These are phyloP conservation scores for Westerdykella aurantiaca DNA, from an alignment of 2,329 filamentous ascomycete species.

Conservation along the genomic window DNA sequence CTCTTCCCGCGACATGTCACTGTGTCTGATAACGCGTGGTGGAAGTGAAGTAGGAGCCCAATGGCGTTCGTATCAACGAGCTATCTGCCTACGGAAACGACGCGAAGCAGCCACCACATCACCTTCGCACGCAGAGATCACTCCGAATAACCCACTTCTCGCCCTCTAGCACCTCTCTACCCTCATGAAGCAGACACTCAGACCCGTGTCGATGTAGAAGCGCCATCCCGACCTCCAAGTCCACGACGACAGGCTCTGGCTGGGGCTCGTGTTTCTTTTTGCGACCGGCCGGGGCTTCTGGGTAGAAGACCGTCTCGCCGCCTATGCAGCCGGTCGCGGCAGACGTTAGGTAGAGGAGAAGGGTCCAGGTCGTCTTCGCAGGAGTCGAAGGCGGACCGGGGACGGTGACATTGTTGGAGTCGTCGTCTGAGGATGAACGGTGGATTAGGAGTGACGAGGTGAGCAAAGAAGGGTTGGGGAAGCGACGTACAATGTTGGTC, in stretches of 20 bases:
- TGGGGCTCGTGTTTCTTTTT: slow-evolving; percentile 37
- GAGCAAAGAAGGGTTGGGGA: not conserved
- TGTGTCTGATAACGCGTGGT: too few relatives aligned
- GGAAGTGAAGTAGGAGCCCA: too few relatives aligned
- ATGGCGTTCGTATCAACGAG: too few relatives aligned
- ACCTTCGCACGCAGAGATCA: slow-evolving; percentile 65
- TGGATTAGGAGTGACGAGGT: not conserved
- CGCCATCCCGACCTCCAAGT: slow-evolving; percentile 76
- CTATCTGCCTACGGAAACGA: too few relatives aligned
- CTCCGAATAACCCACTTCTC: slow-evolving; percentile 91
- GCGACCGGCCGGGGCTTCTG: slow-evolving; percentile 50
- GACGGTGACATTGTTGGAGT: slow-evolving; percentile 68
- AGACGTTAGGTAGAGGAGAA: slow-evolving; percentile 80
- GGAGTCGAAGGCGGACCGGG: slow-evolving; percentile 35
- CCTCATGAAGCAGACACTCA: slow-evolving; percentile 86
- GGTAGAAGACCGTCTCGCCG: slow-evolving; percentile 90
- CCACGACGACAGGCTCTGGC: slow-evolving; percentile 62
- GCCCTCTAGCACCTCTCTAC: slow-evolving; percentile 67
- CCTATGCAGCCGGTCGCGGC: slow-evolving; percentile 68
- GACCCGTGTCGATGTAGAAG: slow-evolving; percentile 84
- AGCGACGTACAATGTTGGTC: slow-evolving; percentile 76
- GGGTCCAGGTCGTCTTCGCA: slow-evolving; percentile 81
- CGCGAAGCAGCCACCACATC: too few relatives aligned
- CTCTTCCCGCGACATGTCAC: too few relatives aligned
- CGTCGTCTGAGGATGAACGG: slow-evolving; percentile 60